Evolutionary conservation across 1,284 basidiomycete species (phyloP).

Genomic region (Ganoderma boninense): DNA sequence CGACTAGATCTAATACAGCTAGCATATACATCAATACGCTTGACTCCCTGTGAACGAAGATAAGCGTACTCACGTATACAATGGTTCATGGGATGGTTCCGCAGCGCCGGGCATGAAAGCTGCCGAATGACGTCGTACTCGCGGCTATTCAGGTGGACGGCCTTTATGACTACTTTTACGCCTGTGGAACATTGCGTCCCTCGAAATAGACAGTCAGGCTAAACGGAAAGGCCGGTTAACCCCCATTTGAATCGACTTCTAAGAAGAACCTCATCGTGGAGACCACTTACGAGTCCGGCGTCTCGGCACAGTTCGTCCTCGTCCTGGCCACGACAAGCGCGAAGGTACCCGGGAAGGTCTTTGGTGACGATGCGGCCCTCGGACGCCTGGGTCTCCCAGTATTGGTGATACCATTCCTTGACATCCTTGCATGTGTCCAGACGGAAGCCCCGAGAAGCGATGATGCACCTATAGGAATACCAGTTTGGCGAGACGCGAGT

Average conservation of each 20-base stretch:
- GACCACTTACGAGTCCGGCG: slow-evolving; percentile 65
- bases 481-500: slow-evolving; percentile 66
- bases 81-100: slow-evolving; percentile 72
- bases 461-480: slow-evolving; percentile 58
- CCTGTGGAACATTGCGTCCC: slow-evolving; percentile 61
- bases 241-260: slow-evolving; percentile 17
- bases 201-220: slow-evolving; percentile 75
- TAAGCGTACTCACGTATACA: slow-evolving; percentile 67
- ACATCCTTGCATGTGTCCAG: slow-evolving; percentile 76
- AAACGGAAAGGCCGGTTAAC: slow-evolving; percentile 62
- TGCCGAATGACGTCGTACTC: slow-evolving; percentile 66
- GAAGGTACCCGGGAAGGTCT: slow-evolving; percentile 47
- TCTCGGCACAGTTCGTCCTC: slow-evolving; percentile 73
- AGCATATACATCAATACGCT: slow-evolving; percentile 14
- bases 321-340: slow-evolving; percentile 47
- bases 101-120: slow-evolving; percentile 59
- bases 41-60: not conserved
- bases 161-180: slow-evolving; percentile 68
- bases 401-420: slow-evolving; percentile 58
- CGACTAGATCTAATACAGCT: slow-evolving; percentile 74
- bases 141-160: slow-evolving; percentile 66
- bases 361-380: slow-evolving; percentile 35
- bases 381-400: slow-evolving; percentile 40
- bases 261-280: not conserved
- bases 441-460: slow-evolving; percentile 61